These are phyloP conservation scores for Mollisiaceae sp. DNA, from an alignment of 2,329 filamentous ascomycete genomes.

Conservation along the genomic window DNA sequence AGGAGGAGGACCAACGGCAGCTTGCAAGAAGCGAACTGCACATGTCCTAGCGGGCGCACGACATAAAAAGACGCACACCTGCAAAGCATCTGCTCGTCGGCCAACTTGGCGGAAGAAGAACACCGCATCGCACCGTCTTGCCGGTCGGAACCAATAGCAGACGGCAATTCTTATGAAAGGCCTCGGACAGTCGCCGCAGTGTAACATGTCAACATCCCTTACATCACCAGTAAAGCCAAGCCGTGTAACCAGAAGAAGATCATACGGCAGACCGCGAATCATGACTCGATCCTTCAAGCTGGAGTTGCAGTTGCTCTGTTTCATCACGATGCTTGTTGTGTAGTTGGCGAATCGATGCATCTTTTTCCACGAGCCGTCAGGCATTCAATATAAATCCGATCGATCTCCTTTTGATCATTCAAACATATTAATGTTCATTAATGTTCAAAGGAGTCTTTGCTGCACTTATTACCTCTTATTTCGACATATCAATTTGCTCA, in stretches of 20 bases:
- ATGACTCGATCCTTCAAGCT: not conserved
- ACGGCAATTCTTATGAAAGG: not conserved
- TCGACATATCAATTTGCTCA: no score
- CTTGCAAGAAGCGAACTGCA: not conserved
- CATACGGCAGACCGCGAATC: not conserved
- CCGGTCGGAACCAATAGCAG: not conserved
- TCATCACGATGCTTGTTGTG: not conserved
- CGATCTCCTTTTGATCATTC: no score
- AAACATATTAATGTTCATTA: no score
- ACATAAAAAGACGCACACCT: not conserved
- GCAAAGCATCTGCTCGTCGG: not conserved
- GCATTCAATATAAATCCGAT: not conserved
- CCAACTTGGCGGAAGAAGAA: not conserved
- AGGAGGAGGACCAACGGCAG: not conserved
- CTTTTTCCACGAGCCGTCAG: not conserved
- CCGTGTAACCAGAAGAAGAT: not conserved
- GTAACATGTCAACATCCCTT: not conserved
- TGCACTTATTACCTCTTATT: no score
- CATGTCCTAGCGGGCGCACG: not conserved
- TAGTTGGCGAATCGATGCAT: not conserved
- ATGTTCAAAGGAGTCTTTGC: no score
- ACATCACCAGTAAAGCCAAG: not conserved
- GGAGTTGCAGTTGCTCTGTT: not conserved
- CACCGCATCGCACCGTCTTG: not conserved
- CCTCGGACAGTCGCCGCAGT: not conserved